Base-by-base conservation (phyloP, 345 rosid species). In the Brassica juncea region DNA sequence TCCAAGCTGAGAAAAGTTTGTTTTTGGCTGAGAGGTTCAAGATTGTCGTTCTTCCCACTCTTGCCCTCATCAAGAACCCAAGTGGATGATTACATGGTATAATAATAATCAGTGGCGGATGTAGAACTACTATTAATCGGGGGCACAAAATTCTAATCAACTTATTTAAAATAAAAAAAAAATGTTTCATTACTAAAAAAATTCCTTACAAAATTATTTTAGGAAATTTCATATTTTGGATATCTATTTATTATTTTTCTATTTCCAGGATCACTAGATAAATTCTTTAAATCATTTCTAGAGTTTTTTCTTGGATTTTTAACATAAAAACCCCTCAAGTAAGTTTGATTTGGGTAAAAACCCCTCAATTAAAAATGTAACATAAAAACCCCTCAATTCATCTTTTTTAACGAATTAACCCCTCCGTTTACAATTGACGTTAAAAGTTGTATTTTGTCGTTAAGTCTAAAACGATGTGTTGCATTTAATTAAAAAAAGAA, bases 1-100 rank as follows among this genome's bases (percentile, higher is more conserved):
- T 93, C 5, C 88, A 93, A n/a, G 99, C 98, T 0, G 99, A 95
- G 91, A 95, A 95, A 84, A 95, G 97, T 83, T 97, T 97, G 4
- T 95, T 93, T 59, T 86, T 95, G 81, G 90, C 99, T 3, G 99
- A 95, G 84, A 90, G 82, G 81, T 94, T 95, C 30, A 95, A 90
- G 90, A 93, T 95, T 25, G 81, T 85, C 47, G 97, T 93, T 76
- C 97, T 95, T 77, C 99, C 99, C 0, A 95, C 99, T 11, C 91
- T 95, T 71, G 97, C 95, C n/a, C 97, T 95, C 5, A 84, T 95
- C 9, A 95, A 91, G 88, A 93, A 92, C 81, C 90, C 98, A 93
- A 90, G 97, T 95, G 32, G 99, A 95, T 81, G 94, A 95, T 75
- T 95, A 92, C 74, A 96, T 30, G 32, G 32, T 30, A 30, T 30